Evolutionary conservation across 2,329 filamentous ascomycete genomes (phyloP).

Genomic region (Colletotrichum echinochloae): DNA sequence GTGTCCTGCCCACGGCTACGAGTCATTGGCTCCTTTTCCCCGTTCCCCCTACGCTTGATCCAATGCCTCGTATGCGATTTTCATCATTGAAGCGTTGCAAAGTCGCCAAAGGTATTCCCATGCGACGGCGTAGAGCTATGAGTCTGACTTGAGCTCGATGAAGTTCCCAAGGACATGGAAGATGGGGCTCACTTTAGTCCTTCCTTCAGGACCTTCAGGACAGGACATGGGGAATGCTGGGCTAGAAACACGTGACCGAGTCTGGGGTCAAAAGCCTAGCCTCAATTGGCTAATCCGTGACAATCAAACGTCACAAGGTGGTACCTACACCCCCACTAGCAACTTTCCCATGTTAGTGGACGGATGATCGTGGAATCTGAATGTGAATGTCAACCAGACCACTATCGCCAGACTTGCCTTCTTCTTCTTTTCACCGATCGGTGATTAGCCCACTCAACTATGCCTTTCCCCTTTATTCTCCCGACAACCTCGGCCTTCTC

Average conservation of each 20-base stretch:
- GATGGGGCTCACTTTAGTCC: not conserved
- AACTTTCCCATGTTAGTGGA: constrained; percentile 34
- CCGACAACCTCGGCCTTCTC: constrained; percentile 91
- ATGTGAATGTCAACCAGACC: constrained; percentile 4
- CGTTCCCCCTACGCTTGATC: not conserved
- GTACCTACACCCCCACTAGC: constrained; percentile 16
- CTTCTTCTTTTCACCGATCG: not conserved
- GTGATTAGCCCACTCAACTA: constrained; percentile 54
- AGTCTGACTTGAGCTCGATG: not conserved
- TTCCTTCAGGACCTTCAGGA: too few relatives aligned
- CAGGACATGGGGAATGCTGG: not conserved
- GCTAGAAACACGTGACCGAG: constrained; percentile 28
- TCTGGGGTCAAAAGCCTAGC: constrained; percentile 27
- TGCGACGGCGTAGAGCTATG: not conserved
- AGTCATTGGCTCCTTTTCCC: not conserved
- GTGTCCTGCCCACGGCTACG: not conserved
- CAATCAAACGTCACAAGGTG: constrained; percentile 35
- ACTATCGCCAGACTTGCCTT: not conserved
- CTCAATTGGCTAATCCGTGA: constrained; percentile 28
- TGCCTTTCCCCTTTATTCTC: constrained; percentile 91
- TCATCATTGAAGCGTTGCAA: not conserved
- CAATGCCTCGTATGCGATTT: not conserved
- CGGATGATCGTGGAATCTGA: constrained; percentile 3
- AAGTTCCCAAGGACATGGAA: not conserved
- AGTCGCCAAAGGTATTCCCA: not conserved